Conservation (phyloP, 331 rosid species). For the Dryas integrifolia region DNA sequence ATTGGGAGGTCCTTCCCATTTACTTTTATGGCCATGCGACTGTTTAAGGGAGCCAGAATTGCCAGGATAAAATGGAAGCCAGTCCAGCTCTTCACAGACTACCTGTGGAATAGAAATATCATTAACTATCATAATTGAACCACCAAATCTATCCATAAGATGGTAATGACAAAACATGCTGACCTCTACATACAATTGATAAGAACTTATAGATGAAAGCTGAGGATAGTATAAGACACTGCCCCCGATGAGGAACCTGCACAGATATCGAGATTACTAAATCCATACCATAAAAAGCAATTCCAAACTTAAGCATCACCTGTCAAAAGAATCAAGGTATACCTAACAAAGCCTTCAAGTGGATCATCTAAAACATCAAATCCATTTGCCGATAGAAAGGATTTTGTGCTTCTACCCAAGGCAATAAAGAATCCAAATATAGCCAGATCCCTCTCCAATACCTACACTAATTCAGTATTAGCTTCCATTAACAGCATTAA, state of each 20-base stretch:
- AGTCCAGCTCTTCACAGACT: conserved; percentile 98
- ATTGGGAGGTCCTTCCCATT: conserved; percentile 77
- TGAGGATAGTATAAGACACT: conserved; percentile 92
- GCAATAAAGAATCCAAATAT: conserved; percentile 97
- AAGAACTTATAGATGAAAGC: conserved; percentile 95
- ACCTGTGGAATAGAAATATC: conserved; percentile 50
- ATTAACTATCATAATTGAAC: conserved; percentile 30
- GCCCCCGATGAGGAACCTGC: conserved; percentile 92
- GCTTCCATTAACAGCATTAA: conserved; percentile 33
- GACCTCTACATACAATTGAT: conserved; percentile 95
- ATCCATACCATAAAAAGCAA: conserved; percentile 30
- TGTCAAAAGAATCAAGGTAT: conserved; percentile 22
- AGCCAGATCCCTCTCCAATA: conserved; percentile 95
- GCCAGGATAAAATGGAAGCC: conserved; percentile 94
- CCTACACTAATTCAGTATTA: conserved; percentile 49
- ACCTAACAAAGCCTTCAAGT: conserved; percentile 83
- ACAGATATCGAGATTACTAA: conserved; percentile 30
- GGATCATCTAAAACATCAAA: conserved; percentile 65
- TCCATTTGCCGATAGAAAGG: conserved; percentile 77
- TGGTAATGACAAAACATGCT: conserved; percentile 33
- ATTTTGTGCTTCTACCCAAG: conserved; percentile 78
- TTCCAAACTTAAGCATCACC: conserved; percentile 16
- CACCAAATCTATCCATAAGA: conserved; percentile 26
- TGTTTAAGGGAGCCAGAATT: conserved; percentile 49
- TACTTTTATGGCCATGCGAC: conserved; percentile 55